Conservation (phyloP, 2,329 filamentous ascomycete genomes). For the Myriangium duriaei region DNA sequence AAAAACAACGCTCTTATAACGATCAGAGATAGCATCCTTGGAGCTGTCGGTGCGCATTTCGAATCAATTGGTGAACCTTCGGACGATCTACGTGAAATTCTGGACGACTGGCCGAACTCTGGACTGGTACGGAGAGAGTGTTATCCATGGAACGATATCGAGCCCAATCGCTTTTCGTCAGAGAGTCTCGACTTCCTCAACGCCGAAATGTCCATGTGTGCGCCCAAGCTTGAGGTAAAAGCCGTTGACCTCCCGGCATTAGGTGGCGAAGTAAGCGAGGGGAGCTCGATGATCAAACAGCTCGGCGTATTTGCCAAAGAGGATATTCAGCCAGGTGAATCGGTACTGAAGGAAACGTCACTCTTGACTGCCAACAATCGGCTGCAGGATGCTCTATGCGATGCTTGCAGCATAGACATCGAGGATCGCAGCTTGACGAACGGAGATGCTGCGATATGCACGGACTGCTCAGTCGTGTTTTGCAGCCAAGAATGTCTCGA, state of each 20-base stretch:
- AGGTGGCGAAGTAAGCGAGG: conserved; percentile 15
- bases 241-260: conserved; percentile 65
- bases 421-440: conserved; percentile 30
- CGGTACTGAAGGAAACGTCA: conserved; percentile 69
- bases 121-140: conserved; percentile 55
- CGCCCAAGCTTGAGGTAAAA: conserved; percentile 70
- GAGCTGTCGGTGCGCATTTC: conserved; percentile 14
- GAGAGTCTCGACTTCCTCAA: conserved; percentile 58
- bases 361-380: conserved; percentile 82
- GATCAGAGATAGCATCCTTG: conserved; percentile 39
- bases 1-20: conserved; percentile 44
- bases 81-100: conserved; percentile 6
- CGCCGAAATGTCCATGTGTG: conserved; percentile 50
- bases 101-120: conserved; percentile 50
- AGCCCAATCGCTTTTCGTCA: conserved; percentile 44
- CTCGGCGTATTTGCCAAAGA: conserved; percentile 81
- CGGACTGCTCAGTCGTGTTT: conserved; percentile 48
- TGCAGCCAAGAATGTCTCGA: conserved; percentile 46
- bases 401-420: conserved; percentile 70
- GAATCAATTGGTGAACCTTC: neutral
- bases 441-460: conserved; percentile 30
- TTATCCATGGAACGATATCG: conserved; percentile 51
- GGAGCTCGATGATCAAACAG: conserved; percentile 51
- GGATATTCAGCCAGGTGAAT: conserved; percentile 64
- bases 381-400: conserved; percentile 74